A percentile compares a stretch with the other conserved stretches of the same genome.
phyloP scores from a whole-genome alignment of 2,329 filamentous ascomycete genomes.

The Scytalidium sp. region DNA sequence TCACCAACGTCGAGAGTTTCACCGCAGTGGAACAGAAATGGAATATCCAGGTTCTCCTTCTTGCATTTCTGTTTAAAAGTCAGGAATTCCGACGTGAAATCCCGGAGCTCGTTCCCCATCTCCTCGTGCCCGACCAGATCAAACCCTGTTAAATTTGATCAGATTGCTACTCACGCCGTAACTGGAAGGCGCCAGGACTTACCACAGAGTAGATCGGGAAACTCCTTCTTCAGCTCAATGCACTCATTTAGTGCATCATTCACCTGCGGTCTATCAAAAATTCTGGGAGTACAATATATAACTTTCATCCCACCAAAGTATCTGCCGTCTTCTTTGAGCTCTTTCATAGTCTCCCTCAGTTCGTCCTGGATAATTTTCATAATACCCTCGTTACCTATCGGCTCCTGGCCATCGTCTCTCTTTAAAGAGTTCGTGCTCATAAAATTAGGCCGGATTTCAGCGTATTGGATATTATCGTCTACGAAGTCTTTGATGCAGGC shows the following conservation, averaged over 20 bases:
- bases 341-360: constrained; percentile 42
- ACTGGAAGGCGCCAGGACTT: constrained; percentile 22
- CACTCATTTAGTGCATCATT: constrained; percentile 56
- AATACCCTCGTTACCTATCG: constrained; percentile 55
- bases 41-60: constrained; percentile 50
- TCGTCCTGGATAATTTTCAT: constrained; percentile 58
- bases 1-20: constrained; percentile 68
- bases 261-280: constrained; percentile 48
- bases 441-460: constrained; percentile 68
- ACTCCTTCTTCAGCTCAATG: constrained; percentile 54
- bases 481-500: constrained; percentile 60
- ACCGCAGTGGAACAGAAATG: constrained; percentile 74
- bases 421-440: constrained; percentile 61
- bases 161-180: constrained; percentile 1
- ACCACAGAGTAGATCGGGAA: constrained; percentile 62
- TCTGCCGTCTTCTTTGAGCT: constrained; percentile 33
- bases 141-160: constrained; percentile 47
- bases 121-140: constrained; percentile 69
- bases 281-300: constrained; percentile 68
- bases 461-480: constrained; percentile 65
- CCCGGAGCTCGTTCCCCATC: constrained; percentile 56
- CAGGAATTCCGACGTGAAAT: constrained; percentile 53
- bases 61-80: constrained; percentile 53
- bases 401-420: constrained; percentile 48
- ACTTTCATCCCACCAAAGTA: constrained; percentile 65